A percentile compares a stretch with the other conserved stretches of the same genome.
These are phyloP conservation scores for Epichloe amarillans DNA, from an alignment of 2,329 filamentous ascomycete species.

Conservation along the genomic window DNA sequence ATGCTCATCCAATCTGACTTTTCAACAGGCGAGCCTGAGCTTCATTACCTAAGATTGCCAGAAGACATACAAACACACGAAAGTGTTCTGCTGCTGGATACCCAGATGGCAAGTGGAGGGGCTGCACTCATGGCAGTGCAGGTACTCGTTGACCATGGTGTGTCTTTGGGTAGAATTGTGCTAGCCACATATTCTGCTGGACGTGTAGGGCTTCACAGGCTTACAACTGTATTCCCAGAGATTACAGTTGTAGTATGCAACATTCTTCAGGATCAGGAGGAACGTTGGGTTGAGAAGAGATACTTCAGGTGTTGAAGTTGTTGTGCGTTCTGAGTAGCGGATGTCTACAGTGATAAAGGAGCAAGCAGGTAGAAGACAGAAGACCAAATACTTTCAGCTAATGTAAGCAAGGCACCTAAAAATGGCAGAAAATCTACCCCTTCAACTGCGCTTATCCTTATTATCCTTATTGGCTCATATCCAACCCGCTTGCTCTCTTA, in stretches of 20 bases:
- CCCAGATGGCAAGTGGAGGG: constrained; percentile 89
- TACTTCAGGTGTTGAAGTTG: constrained; percentile 68
- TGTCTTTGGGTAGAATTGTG: constrained; percentile 70
- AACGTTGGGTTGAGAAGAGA: constrained; percentile 77
- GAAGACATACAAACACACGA: constrained; percentile 60
- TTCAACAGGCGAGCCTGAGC: constrained; percentile 75
- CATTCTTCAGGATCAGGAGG: constrained; percentile 68
- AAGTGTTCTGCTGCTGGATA: constrained; percentile 75
- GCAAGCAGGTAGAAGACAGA: too few relatives aligned
- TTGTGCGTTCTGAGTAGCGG: neutral
- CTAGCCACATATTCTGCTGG: constrained; percentile 90
- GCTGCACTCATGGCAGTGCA: constrained; percentile 84
- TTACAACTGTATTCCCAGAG: constrained; percentile 79
- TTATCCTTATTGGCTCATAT: too few relatives aligned
- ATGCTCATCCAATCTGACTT: constrained; percentile 83
- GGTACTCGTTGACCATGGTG: constrained; percentile 89
- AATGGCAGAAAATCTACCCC: too few relatives aligned
- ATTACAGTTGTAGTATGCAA: constrained; percentile 78
- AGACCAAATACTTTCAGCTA: too few relatives aligned
- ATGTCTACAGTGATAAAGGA: too few relatives aligned
- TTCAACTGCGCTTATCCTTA: too few relatives aligned
- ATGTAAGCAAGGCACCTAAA: too few relatives aligned
- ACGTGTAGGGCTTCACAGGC: constrained; percentile 65
- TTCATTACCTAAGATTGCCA: constrained; percentile 79
- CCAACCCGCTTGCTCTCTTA: too few relatives aligned